Evolutionary conservation across 345 rosid genomes (phyloP).

Genomic region (Capsella bursapastoris): DNA sequence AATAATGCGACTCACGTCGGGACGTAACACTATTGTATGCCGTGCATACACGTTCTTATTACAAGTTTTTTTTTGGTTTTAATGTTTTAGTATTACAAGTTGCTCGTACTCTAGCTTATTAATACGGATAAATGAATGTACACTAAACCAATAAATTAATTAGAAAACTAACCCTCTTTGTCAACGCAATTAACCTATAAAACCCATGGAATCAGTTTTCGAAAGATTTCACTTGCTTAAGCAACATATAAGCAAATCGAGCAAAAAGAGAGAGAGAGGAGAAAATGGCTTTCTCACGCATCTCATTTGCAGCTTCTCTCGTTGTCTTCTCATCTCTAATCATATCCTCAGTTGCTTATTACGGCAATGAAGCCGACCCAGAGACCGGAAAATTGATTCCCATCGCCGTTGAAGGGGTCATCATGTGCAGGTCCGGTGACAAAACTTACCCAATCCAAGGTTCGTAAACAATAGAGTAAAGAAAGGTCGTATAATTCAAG

Average conservation of each 20-base stretch:
- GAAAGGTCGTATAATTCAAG: neutral
- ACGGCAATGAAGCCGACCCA: slow-evolving; percentile 39
- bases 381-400: slow-evolving; percentile 44
- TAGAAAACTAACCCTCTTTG: neutral
- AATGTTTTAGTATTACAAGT: slow-evolving; percentile 2
- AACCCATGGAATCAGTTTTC: slow-evolving; percentile 18
- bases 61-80: neutral
- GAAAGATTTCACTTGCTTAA: slow-evolving; percentile 41
- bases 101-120: slow-evolving; percentile 5
- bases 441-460: slow-evolving; percentile 60
- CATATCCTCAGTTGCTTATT: slow-evolving; percentile 41
- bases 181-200: slow-evolving; percentile 34
- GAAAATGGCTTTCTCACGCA: slow-evolving; percentile 41
- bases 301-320: slow-evolving; percentile 41
- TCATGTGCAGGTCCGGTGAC: slow-evolving; percentile 57
- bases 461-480: slow-evolving; percentile 23
- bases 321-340: slow-evolving; percentile 43
- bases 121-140: neutral
- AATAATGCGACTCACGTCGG: slow-evolving; percentile 44
- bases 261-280: neutral
- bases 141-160: slow-evolving; percentile 19
- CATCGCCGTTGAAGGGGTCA: slow-evolving; percentile 57
- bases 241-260: slow-evolving; percentile 22
- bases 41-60: slow-evolving; percentile 43
- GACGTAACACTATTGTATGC: slow-evolving; percentile 18